Evolutionary conservation across 2,329 filamentous ascomycete genomes (phyloP).

Genomic region (Aspergillus novofumigatus): DNA sequence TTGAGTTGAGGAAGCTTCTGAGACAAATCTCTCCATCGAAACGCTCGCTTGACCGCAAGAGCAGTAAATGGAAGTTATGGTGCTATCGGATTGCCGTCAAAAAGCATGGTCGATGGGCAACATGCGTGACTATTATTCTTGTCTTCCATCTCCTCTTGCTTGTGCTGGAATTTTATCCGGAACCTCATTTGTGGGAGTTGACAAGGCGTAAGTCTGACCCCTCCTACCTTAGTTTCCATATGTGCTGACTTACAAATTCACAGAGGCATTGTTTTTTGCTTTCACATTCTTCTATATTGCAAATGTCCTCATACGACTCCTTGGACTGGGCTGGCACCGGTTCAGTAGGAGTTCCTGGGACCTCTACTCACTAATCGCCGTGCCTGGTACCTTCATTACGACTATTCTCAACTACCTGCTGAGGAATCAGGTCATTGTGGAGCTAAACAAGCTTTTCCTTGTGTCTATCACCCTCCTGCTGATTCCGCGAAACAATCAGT

Average conservation of each 20-base stretch:
- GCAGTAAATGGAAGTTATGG: slow-evolving; percentile 80
- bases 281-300: slow-evolving; percentile 78
- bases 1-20: slow-evolving; percentile 87
- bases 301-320: slow-evolving; percentile 78
- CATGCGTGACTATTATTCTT: slow-evolving; percentile 71
- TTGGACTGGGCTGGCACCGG: slow-evolving; percentile 85
- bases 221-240: neutral
- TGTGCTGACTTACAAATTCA: slow-evolving; percentile 16
- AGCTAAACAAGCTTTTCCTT: slow-evolving; percentile 89
- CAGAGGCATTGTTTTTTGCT: slow-evolving; percentile 69
- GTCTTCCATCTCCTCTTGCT: slow-evolving; percentile 79
- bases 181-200: slow-evolving; percentile 65
- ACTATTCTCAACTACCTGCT: slow-evolving; percentile 69
- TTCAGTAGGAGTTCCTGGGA: slow-evolving; percentile 96
- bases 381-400: slow-evolving; percentile 76
- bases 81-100: slow-evolving; percentile 92
- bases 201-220: slow-evolving; percentile 51
- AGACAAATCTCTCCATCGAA: slow-evolving; percentile 94
- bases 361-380: slow-evolving; percentile 75
- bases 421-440: slow-evolving; percentile 58
- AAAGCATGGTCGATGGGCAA: slow-evolving; percentile 90
- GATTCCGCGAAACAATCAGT: slow-evolving; percentile 92
- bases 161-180: slow-evolving; percentile 78
- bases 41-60: slow-evolving; percentile 73
- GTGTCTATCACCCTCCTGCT: slow-evolving; percentile 84